phyloP scores from a whole-genome alignment of 352 stramenopile species.

The Pythium volutum region DNA sequence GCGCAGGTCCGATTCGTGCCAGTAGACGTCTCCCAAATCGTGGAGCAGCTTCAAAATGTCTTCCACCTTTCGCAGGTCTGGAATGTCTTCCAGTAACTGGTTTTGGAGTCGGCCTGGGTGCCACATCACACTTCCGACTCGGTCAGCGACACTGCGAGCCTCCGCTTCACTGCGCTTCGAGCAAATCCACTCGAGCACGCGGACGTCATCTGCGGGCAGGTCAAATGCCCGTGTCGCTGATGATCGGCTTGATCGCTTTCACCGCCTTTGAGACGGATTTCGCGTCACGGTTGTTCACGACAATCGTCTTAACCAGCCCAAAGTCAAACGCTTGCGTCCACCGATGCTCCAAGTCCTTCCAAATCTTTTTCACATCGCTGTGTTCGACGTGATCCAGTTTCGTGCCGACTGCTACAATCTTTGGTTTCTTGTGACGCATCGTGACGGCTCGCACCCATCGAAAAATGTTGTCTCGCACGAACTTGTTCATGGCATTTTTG shows the following conservation, averaged over 20 bases:
- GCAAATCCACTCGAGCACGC: slow-evolving; percentile 12
- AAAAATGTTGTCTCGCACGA: slow-evolving; percentile 15
- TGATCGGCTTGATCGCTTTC: slow-evolving; percentile 3
- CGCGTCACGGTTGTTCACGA: slow-evolving; percentile 9
- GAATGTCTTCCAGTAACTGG: neutral
- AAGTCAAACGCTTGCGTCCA: neutral
- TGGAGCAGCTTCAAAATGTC: slow-evolving; percentile 15
- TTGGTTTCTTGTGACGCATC: neutral
- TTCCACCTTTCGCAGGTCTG: neutral
- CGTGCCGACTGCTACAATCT: slow-evolving; percentile 8
- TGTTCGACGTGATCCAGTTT: slow-evolving; percentile 4
- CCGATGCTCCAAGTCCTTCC: slow-evolving; percentile 11
- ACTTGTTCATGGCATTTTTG: slow-evolving; percentile 12
- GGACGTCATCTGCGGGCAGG: slow-evolving; percentile 4
- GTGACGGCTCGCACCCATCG: slow-evolving; percentile 6
- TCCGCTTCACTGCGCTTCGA: neutral
- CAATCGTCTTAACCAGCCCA: neutral
- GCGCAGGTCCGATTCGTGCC: slow-evolving; percentile 7
- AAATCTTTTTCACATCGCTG: slow-evolving; percentile 4
- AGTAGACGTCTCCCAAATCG: slow-evolving; percentile 18
- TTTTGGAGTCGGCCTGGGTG: neutral
- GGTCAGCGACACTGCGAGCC: slow-evolving; percentile 3
- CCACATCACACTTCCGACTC: neutral
- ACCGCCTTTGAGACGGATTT: slow-evolving; percentile 5
- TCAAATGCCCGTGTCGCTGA: slow-evolving; percentile 1